Conservation (phyloP, 208 protist species). For the Acanthamoeba castellanii region DNA sequence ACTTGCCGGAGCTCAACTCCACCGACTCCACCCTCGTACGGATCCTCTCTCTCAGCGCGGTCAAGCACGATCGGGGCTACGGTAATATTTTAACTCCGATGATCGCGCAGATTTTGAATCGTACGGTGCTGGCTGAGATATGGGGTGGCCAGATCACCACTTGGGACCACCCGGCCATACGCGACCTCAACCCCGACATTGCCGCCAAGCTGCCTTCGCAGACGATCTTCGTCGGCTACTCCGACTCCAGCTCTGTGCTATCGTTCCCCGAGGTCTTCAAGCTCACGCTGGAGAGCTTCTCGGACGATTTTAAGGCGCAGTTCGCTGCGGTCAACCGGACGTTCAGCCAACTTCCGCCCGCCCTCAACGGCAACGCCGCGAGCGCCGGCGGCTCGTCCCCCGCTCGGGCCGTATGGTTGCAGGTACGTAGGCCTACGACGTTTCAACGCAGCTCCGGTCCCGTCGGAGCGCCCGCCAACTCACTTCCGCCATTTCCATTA, state of each 20-base stretch:
- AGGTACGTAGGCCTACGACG: neutral
- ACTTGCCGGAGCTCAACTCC: neutral
- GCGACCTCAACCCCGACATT: conserved; percentile 13
- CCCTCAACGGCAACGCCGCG: neutral
- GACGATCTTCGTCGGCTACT: neutral
- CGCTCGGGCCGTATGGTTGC: neutral
- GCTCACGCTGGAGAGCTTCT: conserved; percentile 19
- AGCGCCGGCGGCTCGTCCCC: neutral
- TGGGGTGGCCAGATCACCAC: neutral
- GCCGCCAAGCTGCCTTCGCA: neutral
- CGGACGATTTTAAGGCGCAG: neutral
- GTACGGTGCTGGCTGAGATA: conserved; percentile 1
- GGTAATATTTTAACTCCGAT: neutral
- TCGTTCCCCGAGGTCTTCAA: conserved; percentile 17
- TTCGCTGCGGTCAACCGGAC: conserved; percentile 32
- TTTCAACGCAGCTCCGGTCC: neutral
- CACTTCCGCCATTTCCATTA: neutral
- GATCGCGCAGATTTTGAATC: neutral
- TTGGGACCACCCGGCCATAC: neutral
- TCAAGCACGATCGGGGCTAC: neutral
- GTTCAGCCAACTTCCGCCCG: neutral
- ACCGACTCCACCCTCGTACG: neutral
- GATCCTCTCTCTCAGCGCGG: neutral
- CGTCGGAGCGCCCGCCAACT: neutral
- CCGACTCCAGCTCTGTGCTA: neutral